Percentiles rank a stretch among this genome's conserved stretches.
Evolutionary conservation across 23 red algal genomes (phyloP).

Genomic region (Cyanidioschyzon merolae): DNA sequence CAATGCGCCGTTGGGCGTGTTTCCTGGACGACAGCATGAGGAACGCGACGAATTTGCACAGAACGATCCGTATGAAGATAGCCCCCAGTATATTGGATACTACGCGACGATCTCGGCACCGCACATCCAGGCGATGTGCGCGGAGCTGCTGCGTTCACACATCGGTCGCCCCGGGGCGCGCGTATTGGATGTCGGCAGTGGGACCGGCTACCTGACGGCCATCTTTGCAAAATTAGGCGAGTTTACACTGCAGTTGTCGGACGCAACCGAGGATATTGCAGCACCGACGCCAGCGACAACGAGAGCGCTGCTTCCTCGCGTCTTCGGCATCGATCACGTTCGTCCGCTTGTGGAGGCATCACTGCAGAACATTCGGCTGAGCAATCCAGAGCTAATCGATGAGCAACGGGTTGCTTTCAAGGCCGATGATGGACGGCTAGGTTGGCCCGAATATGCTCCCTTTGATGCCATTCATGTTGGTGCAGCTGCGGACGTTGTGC

Average conservation of each 20-base stretch:
- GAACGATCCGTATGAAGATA: constrained; percentile 45
- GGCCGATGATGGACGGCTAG: constrained; percentile 17
- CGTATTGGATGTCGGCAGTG: constrained; percentile 66
- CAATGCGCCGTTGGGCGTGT: not conserved
- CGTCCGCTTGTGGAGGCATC: constrained; percentile 34
- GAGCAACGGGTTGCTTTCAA: not conserved
- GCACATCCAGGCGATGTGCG: constrained; percentile 84
- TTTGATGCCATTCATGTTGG: constrained; percentile 82
- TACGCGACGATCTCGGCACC: constrained; percentile 75
- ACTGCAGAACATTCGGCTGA: constrained; percentile 24
- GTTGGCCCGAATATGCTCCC: constrained; percentile 22
- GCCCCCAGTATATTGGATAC: constrained; percentile 55
- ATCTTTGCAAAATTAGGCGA: constrained; percentile 11
- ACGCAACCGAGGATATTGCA: not conserved
- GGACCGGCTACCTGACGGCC: constrained; percentile 45
- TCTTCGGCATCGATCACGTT: constrained; percentile 65
- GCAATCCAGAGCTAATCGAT: constrained; percentile 6
- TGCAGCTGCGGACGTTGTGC: constrained; percentile 47
- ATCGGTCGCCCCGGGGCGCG: constrained; percentile 26
- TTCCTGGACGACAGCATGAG: not conserved
- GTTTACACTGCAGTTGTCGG: not conserved
- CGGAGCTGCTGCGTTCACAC: constrained; percentile 35
- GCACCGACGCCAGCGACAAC: constrained; percentile 25
- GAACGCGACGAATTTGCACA: constrained; percentile 3
- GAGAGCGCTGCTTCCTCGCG: constrained; percentile 30